Base-by-base conservation (phyloP, 2,329 filamentous ascomycete species). In the Penicillium sp. region DNA sequence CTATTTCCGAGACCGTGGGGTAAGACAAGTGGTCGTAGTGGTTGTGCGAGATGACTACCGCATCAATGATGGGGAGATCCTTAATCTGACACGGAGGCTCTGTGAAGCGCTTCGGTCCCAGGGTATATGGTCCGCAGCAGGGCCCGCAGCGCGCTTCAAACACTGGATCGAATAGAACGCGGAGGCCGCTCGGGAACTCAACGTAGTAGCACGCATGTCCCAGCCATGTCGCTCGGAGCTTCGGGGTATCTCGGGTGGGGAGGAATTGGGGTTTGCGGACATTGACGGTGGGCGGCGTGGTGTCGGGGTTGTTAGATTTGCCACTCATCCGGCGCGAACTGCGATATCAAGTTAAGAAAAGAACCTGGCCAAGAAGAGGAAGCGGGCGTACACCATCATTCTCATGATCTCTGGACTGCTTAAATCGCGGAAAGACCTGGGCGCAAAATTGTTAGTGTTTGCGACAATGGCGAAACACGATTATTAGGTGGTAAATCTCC, bases 161-260 rank as follows among this genome's bases (percentile, higher is more conserved):
- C 32, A 97, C 92, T 1, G 93, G 93, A 68, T 97, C 93, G 71
- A 96, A 97, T 3, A 97, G 83, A 3, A 96, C 91, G 51, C 93
- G 86, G 49, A 97, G 79, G 1, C 93, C 93, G 13, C 84, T 83
- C 1, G 92, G 91, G 66, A 92, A 97, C 73, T 97, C 93, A 63
- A 96, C 85, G 67, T 91, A 92, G 77, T 92, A 96, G 77, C 92
- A 96, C 3, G 93, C 92, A 72, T 97, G 93, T 34, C 93, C 93
- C 2, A 97, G 85, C 93, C 93, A 97, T 39, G 93, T 97, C 32
- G 92, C 90, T 50, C 92, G 86, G 22, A 97, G 81, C 39, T 83
- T 80, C 16, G 75, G 60, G 2, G 82, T 83, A 4, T 80, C 74
- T 51, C 90, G 84, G 13, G 77, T 77, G 1, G 84, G 74, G 9